A percentile compares a stretch with the other conserved stretches of the same genome.
These are phyloP conservation scores for Coniochaeta ligniaria DNA, from an alignment of 2,329 filamentous ascomycete species.

Conservation along the genomic window DNA sequence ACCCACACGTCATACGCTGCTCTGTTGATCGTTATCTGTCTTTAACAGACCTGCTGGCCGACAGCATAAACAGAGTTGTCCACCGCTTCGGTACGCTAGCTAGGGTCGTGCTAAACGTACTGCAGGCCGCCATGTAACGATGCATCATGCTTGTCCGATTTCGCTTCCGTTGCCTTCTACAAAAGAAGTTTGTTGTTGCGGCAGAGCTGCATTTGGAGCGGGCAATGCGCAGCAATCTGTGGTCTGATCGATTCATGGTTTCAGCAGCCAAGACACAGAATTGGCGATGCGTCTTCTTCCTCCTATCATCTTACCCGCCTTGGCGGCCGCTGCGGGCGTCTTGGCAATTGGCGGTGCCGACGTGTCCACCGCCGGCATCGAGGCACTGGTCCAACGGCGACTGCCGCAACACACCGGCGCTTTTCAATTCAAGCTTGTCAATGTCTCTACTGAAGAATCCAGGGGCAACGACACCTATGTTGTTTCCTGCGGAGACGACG, in stretches of 20 bases:
- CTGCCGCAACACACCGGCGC: slow-evolving; percentile 1
- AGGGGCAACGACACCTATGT: slow-evolving; percentile 2
- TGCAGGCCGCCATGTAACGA: not conserved
- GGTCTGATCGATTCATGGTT: not conserved
- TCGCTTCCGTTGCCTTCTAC: not conserved
- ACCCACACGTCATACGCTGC: too few species aligned
- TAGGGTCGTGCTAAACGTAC: not conserved
- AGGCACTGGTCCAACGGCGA: slow-evolving; percentile 5
- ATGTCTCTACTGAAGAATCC: not conserved
- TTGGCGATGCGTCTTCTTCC: not conserved
- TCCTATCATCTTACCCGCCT: not conserved
- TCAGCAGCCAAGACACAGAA: not conserved
- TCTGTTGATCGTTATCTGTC: too few species aligned
- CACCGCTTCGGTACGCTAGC: not conserved
- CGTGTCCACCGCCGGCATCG: slow-evolving; percentile 1
- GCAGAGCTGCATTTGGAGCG: not conserved
- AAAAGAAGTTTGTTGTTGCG: not conserved
- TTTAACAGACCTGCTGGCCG: too few species aligned
- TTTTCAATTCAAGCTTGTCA: slow-evolving; percentile 4
- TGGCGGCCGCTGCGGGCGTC: not conserved
- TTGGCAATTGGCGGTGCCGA: not conserved
- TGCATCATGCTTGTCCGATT: not conserved
- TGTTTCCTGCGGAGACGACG: slow-evolving; percentile 4
- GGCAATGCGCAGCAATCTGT: not conserved
- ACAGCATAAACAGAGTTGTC: too few species aligned